Percentiles rank a stretch among this genome's conserved stretches.
Conservation (phyloP, 108 stramenopile species). For the Discostella stelligeroides region DNA sequence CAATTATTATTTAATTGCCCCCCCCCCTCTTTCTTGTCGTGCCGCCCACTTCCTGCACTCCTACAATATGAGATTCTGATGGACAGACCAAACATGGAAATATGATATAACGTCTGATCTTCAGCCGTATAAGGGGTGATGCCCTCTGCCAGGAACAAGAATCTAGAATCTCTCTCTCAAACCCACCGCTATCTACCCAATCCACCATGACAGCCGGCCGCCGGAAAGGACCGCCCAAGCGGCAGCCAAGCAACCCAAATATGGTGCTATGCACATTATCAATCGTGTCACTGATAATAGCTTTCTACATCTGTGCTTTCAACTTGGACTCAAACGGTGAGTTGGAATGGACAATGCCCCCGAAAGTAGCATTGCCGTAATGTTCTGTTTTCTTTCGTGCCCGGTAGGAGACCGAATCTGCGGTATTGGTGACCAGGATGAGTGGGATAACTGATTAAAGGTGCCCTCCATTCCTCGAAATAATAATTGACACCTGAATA, state of each 20-base stretch:
- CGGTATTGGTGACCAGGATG: not conserved
- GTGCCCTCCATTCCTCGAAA: too few relatives aligned
- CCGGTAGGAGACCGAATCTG: not conserved
- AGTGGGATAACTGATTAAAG: not conserved
- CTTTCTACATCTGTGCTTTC: conserved; percentile 5
- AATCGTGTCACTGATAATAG: conserved; percentile 3
- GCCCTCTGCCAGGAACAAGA: not conserved
- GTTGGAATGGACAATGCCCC: not conserved
- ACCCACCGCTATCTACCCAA: not conserved
- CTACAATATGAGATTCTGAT: too few relatives aligned
- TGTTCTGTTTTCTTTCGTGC: not conserved
- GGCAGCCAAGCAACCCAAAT: not conserved
- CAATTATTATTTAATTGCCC: not conserved
- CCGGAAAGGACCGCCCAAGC: conserved; percentile 24
- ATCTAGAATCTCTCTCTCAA: not conserved
- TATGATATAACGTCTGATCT: too few relatives aligned
- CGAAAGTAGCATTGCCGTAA: conserved; percentile 15
- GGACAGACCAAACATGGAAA: too few relatives aligned
- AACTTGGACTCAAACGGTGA: conserved; percentile 23
- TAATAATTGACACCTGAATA: not conserved
- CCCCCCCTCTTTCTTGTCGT: not conserved
- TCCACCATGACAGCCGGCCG: conserved; percentile 21
- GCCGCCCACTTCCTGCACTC: not conserved
- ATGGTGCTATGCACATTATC: conserved; percentile 7
- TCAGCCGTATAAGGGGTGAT: too few relatives aligned